Percentiles rank a stretch among this genome's conserved stretches.
phyloP scores from a whole-genome alignment of 1,284 basidiomycete genomes.

The Xerocomus nothofagi region DNA sequence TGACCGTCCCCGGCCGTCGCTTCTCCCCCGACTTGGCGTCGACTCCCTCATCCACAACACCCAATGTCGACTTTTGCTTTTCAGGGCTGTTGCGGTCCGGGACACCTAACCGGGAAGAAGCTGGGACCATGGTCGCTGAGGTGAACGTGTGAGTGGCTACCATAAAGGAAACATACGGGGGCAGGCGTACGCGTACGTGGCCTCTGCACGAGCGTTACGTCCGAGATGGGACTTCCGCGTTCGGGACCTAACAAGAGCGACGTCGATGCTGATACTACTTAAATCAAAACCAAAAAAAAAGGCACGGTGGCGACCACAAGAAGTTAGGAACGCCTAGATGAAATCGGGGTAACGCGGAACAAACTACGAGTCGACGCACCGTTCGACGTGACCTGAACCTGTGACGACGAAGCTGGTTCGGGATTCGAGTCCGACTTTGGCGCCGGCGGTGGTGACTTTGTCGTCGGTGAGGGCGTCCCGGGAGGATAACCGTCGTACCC shows the following conservation, averaged over 20 bases:
- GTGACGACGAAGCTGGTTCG: too few species aligned
- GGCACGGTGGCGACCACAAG: not conserved
- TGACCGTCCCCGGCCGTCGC: not conserved
- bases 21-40: slow-evolving; percentile 2
- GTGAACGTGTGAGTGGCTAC: not conserved
- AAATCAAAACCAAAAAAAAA: not conserved
- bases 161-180: not conserved
- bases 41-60: not conserved
- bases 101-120: not conserved
- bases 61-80: not conserved
- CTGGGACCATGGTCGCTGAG: not conserved
- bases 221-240: not conserved
- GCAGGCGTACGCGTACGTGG: not conserved
- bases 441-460: not conserved
- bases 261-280: not conserved
- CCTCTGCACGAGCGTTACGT: not conserved
- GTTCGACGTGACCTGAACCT: not conserved
- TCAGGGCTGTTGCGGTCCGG: not conserved
- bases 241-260: slow-evolving; percentile 4
- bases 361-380: not conserved
- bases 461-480: not conserved
- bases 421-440: not conserved
- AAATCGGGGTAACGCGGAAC: too few species aligned
- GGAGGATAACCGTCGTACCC: not conserved
- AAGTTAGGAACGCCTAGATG: not conserved